Base-by-base conservation (phyloP, 441 rosid genomes). In the Raphanus hybrid region DNA sequence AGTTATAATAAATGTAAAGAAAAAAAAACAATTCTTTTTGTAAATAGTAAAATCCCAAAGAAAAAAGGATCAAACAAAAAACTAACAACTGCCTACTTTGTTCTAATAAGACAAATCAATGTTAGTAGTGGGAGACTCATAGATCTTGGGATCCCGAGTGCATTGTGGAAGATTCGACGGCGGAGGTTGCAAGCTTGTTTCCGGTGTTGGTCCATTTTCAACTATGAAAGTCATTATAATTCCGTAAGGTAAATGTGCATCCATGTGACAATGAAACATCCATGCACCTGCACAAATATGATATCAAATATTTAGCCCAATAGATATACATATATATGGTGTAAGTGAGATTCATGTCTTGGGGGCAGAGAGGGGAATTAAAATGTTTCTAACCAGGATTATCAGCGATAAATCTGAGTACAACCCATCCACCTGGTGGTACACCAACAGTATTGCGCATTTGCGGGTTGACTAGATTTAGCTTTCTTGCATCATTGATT, bases 351-450 rank as follows among this genome's bases (percentile, higher is more conserved):
- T 29, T 29, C 32, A 29, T 29, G 4, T 29, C 5, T 29, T 29
- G 32, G 32, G 32, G 32, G 32, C 32, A 29, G 5, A 29, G 32
- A 29, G 32, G 32, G 32, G 32, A 9, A 39, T 5, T 6, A 41
- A 26, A 59, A 57, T 41, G 34, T 34, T 14, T 2, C 69, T 67
- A 18, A 90, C 96, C 92, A 67, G 96, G 91, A 78, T 89, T 91
- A 71, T 91, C 85, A 11, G 92, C 96, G 69, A 81, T 69, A 43
- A 89, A 88, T 5, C 93, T 86, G 43, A 87, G 80, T 35, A 91
- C 92, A 7, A 85, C 87, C 91, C 93, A 91, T 11, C 96, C 93
- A 37, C 89, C 91, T 0, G 90, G 84, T 14, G 93, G 93, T 65
- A 89, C 93, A 3, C 88, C 90, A 0, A 87, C 86, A 0, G 92